Conservation (phyloP, 306 rosid species). For the Nissolia schottii region DNA sequence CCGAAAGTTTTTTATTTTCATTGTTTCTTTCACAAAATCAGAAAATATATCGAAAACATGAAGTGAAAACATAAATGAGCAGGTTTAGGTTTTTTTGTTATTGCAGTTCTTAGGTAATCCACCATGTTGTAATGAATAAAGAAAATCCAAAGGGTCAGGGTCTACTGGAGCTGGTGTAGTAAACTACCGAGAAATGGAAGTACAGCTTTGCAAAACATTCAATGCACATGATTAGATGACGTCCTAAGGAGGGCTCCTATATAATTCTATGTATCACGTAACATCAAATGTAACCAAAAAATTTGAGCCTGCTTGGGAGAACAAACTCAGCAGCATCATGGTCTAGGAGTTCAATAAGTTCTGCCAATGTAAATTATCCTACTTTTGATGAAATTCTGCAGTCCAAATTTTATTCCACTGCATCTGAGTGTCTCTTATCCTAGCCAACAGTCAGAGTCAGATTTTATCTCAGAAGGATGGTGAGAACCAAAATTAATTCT, state of each 20-base stretch:
- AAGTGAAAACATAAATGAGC: too few relatives aligned
- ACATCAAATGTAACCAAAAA: too few relatives aligned
- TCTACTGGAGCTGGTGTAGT: neutral
- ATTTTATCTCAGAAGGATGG: conserved; percentile 38
- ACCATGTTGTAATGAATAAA: neutral
- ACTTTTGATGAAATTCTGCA: conserved; percentile 52
- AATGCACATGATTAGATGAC: neutral
- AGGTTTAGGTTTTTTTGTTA: neutral
- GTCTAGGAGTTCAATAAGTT: conserved; percentile 22
- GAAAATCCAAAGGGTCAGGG: neutral
- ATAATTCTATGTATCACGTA: too few relatives aligned
- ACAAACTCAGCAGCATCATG: conserved; percentile 44
- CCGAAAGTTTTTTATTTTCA: too few relatives aligned
- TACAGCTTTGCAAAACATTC: neutral
- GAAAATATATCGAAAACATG: too few relatives aligned
- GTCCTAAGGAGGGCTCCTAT: neutral
- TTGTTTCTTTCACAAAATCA: too few relatives aligned
- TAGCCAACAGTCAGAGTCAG: conserved; percentile 11
- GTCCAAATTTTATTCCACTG: conserved; percentile 35
- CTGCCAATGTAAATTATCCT: conserved; percentile 29
- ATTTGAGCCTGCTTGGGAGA: too few relatives aligned
- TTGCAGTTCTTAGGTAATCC: neutral
- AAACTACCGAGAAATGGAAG: neutral
- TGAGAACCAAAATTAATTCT: conserved; percentile 7
- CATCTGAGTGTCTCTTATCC: conserved; percentile 31